Conservation (phyloP, 2,329 filamentous ascomycete genomes). For the Dactylonectria estremocensis region DNA sequence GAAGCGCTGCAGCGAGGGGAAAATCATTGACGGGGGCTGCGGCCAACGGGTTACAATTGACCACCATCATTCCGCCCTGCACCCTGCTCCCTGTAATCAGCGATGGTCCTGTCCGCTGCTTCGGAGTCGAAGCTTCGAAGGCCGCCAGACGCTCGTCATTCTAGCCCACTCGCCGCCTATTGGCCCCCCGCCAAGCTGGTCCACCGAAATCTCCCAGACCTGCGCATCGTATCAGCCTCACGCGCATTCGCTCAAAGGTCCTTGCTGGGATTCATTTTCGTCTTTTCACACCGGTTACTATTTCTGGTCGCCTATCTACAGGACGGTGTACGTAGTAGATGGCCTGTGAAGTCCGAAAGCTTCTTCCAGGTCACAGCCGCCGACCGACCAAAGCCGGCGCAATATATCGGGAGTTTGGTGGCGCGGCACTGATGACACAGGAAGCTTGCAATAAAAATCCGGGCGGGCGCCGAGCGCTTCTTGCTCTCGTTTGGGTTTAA, state of each 20-base stretch:
- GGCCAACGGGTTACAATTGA: too few relatives aligned
- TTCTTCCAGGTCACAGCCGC: conserved; percentile 13
- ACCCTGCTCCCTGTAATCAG: conserved; percentile 26
- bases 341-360: background rate
- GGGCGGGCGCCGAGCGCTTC: conserved; percentile 12
- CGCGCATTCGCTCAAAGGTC: conserved; percentile 12
- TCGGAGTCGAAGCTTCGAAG: conserved; percentile 43
- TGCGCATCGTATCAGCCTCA: conserved; percentile 34
- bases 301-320: conserved; percentile 7
- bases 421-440: conserved; percentile 18
- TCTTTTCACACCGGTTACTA: background rate
- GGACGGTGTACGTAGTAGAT: too few relatives aligned
- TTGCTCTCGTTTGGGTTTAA: conserved; percentile 24
- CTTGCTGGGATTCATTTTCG: conserved; percentile 9
- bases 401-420: conserved; percentile 1
- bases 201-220: conserved; percentile 39
- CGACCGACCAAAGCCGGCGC: background rate
- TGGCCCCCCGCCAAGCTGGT: conserved; percentile 28
- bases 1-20: background rate
- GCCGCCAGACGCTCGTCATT: conserved; percentile 34
- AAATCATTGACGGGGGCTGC: background rate
- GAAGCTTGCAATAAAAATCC: conserved; percentile 3
- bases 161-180: conserved; percentile 28
- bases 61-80: conserved; percentile 1
- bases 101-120: conserved; percentile 29